Conservation (phyloP, 148 eudicot species). For the Cornus suecica region DNA sequence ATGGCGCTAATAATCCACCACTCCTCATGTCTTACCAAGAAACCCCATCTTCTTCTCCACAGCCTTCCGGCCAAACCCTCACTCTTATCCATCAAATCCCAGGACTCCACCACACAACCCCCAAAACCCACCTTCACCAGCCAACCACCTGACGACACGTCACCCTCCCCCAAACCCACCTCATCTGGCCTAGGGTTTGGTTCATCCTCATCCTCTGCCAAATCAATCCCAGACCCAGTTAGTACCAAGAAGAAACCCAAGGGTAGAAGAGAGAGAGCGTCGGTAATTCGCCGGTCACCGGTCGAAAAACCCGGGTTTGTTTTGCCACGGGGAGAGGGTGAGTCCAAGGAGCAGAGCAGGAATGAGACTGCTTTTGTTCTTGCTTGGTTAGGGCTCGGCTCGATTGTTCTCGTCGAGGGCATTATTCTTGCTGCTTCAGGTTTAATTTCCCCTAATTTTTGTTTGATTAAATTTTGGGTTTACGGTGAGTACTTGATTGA, state of each 20-base stretch:
- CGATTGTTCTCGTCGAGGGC: slow-evolving; percentile 60
- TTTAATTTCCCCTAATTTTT: slow-evolving; percentile 16
- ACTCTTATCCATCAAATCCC: slow-evolving; percentile 24
- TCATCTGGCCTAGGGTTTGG: slow-evolving; percentile 55
- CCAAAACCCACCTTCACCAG: slow-evolving; percentile 24
- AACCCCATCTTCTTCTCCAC: slow-evolving; percentile 28
- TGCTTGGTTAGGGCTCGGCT: slow-evolving; percentile 77
- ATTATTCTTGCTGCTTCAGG: slow-evolving; percentile 81
- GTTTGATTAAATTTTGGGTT: background rate
- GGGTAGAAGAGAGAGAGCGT: slow-evolving; percentile 44
- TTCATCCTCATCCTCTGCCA: slow-evolving; percentile 24
- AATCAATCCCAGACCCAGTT: slow-evolving; percentile 14
- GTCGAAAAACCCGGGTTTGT: slow-evolving; percentile 55
- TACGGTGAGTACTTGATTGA: background rate
- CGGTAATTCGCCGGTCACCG: slow-evolving; percentile 61
- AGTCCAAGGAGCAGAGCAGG: slow-evolving; percentile 30
- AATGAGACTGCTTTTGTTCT: slow-evolving; percentile 68
- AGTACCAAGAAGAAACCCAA: slow-evolving; percentile 37
- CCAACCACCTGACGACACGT: slow-evolving; percentile 24
- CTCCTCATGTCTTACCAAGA: slow-evolving; percentile 32
- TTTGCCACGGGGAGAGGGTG: slow-evolving; percentile 26
- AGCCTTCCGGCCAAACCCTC: slow-evolving; percentile 29
- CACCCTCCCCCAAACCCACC: slow-evolving; percentile 14
- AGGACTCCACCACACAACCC: slow-evolving; percentile 35
- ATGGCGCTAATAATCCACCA: slow-evolving; percentile 52